Evolutionary conservation across 139 green algal species (phyloP).

Genomic region (Chlamydomonas sphaeroides): DNA sequence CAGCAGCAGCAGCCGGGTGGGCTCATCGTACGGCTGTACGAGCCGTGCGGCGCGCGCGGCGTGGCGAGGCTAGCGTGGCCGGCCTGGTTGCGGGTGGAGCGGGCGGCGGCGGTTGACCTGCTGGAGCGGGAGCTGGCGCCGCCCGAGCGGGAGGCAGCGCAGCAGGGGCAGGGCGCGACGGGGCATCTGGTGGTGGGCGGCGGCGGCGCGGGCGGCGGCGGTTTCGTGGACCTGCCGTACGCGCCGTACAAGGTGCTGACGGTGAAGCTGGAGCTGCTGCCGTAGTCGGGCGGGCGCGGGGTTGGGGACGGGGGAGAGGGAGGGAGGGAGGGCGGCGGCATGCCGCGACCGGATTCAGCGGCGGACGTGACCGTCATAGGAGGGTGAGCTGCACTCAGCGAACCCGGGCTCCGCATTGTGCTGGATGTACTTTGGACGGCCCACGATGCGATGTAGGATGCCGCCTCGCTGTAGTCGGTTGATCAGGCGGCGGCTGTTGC

Average conservation of each 20-base stretch:
- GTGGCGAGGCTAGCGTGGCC: background rate
- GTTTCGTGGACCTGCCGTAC: slow-evolving; percentile 33
- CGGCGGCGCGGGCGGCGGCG: background rate
- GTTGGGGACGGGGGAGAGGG: no score
- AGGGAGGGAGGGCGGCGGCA: no score
- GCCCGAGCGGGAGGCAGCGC: background rate
- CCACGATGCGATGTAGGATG: no score
- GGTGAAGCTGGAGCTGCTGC: slow-evolving; percentile 27
- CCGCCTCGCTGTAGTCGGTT: no score
- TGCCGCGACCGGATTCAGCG: no score
- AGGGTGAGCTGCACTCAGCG: no score
- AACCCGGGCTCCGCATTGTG: no score
- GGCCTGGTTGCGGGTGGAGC: slow-evolving; percentile 4
- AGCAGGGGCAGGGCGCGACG: background rate
- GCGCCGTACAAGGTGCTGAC: slow-evolving; percentile 22
- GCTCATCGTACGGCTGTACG: slow-evolving; percentile 45
- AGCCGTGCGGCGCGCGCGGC: slow-evolving; percentile 42
- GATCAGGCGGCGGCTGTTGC: no score
- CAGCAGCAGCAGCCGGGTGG: background rate
- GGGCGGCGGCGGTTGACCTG: slow-evolving; percentile 13
- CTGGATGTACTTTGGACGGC: no score
- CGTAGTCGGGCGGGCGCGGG: no score
- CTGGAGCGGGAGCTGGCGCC: slow-evolving; percentile 29
- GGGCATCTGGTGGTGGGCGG: background rate
- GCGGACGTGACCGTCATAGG: no score